phyloP scores from a whole-genome alignment of 345 rosid genomes.

The Eucalyptus urophylla region DNA sequence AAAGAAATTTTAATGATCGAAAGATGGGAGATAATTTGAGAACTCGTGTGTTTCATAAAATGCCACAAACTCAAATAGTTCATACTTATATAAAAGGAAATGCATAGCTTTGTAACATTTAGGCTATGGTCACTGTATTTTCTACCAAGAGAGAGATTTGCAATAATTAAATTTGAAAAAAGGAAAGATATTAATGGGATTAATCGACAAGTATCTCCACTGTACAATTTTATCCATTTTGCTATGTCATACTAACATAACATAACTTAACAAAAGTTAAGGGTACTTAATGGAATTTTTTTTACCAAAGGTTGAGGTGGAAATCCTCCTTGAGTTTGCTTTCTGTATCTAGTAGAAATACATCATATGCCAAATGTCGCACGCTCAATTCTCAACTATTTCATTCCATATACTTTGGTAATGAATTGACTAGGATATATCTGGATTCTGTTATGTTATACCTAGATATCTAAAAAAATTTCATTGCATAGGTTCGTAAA shows the following conservation, averaged over 20 bases:
- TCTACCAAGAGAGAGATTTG: not conserved
- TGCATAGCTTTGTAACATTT: not conserved
- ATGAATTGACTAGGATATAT: not conserved
- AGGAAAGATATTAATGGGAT: not conserved
- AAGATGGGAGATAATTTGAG: not conserved
- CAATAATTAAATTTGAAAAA: not conserved
- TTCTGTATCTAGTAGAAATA: not conserved
- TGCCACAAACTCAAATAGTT: not conserved
- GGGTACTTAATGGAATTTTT: not conserved
- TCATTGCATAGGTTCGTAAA: not conserved
- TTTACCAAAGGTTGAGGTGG: not conserved
- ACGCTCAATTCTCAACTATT: not conserved
- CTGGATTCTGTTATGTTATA: not conserved
- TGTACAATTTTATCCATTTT: not conserved
- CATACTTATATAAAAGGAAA: not conserved
- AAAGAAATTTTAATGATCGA: not conserved
- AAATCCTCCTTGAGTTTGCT: not conserved
- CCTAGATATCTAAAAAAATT: not conserved
- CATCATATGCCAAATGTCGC: not conserved
- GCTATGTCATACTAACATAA: not conserved
- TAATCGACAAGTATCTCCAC: not conserved
- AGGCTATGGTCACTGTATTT: not conserved
- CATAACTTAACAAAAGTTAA: not conserved
- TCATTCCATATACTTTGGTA: not conserved
- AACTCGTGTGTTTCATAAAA: not conserved